Percentiles rank a stretch among this genome's conserved stretches.
Evolutionary conservation across 176 grass and related monocot species (phyloP).

Genomic region (Ananas comosus): DNA sequence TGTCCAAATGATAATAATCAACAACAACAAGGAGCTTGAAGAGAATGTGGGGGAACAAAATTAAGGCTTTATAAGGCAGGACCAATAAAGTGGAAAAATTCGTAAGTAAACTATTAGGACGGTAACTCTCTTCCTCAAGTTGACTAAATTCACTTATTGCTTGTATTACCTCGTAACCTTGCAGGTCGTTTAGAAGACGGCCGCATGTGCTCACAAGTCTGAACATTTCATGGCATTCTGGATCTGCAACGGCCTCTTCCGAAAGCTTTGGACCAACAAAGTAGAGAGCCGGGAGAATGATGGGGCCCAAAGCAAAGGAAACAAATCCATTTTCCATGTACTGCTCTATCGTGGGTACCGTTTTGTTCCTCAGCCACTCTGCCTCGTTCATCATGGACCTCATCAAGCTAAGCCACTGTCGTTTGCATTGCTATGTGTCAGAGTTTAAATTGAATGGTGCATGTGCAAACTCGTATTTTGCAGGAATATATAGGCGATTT

Average conservation of each 20-base stretch:
- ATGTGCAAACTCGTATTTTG: neutral
- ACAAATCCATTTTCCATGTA: conserved; percentile 47
- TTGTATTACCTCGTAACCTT: conserved; percentile 36
- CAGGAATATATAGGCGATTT: neutral
- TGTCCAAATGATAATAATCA: neutral
- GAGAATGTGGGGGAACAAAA: neutral
- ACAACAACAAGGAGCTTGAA: neutral
- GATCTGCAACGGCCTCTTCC: conserved; percentile 12
- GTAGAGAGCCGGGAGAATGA: conserved; percentile 56
- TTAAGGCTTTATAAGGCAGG: neutral
- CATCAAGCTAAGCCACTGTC: conserved; percentile 49
- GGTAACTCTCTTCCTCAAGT: neutral
- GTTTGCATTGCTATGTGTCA: neutral
- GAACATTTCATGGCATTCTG: conserved; percentile 47
- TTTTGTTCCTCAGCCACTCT: conserved; percentile 29
- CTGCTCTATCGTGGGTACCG: conserved; percentile 39
- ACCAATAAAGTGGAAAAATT: too few relatives aligned
- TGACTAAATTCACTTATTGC: neutral
- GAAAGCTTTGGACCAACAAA: conserved; percentile 37
- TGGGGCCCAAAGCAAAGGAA: conserved; percentile 48
- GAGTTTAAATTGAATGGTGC: neutral
- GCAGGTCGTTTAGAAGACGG: conserved; percentile 55
- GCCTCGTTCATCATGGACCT: conserved; percentile 63
- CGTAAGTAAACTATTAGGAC: too few relatives aligned
- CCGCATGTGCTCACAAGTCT: conserved; percentile 48